A percentile compares a stretch with the other conserved stretches of the same genome.
phyloP scores from a whole-genome alignment of 1,284 basidiomycete species.

The Moniliophthora roreri region DNA sequence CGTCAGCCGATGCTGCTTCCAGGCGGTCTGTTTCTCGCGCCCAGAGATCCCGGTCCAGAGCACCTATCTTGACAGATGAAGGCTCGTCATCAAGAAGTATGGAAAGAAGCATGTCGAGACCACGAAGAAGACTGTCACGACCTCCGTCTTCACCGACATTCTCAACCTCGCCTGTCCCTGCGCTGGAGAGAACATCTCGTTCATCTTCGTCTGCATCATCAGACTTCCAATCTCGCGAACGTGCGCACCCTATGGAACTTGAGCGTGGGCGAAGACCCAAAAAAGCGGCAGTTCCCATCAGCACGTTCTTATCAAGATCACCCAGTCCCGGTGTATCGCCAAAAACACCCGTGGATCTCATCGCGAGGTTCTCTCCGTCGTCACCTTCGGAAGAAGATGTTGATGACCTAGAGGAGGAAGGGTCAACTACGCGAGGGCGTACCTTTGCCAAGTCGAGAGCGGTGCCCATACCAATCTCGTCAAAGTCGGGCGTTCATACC shows the following conservation, averaged over 20 bases:
- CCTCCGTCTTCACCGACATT: constrained; percentile 14
- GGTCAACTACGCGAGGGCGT: background rate
- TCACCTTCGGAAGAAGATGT: constrained; percentile 2
- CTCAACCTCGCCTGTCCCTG: constrained; percentile 23
- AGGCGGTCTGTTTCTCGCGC: constrained; percentile 37
- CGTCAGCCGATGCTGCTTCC: constrained; percentile 30
- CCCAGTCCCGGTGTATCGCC: constrained; percentile 40
- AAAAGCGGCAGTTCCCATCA: constrained; percentile 19
- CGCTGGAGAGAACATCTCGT: constrained; percentile 19
- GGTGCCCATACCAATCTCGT: background rate
- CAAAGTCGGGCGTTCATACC: background rate
- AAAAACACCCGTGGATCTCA: constrained; percentile 35
- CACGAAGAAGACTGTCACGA: background rate
- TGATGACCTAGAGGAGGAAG: constrained; percentile 2
- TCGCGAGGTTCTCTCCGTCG: constrained; percentile 11
- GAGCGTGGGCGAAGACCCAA: constrained; percentile 40
- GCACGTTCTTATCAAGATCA: constrained; percentile 31
- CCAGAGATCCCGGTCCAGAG: constrained; percentile 42
- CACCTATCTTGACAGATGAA: constrained; percentile 34
- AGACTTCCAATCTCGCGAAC: constrained; percentile 26
- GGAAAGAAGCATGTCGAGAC: background rate
- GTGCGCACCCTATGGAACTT: constrained; percentile 28
- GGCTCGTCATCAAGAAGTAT: constrained; percentile 33
- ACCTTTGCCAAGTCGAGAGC: background rate
- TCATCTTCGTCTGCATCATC: constrained; percentile 24